Base-by-base conservation (phyloP, 306 rosid genomes). In the Coriaria nepalensis region DNA sequence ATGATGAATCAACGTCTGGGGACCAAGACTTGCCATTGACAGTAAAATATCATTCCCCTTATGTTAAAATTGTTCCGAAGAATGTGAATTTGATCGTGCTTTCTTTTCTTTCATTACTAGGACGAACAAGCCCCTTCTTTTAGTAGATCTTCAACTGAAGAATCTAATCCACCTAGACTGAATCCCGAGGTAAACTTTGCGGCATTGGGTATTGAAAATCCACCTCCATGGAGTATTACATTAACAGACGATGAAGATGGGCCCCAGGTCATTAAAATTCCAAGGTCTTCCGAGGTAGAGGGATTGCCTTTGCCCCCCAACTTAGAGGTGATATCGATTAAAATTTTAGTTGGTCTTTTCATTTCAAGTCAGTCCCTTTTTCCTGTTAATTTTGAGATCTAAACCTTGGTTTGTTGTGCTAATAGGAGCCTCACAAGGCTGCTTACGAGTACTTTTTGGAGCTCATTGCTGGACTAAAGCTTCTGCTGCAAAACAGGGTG, bases 391-490 rank as follows among this genome's bases (percentile, higher is more conserved):
- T 44, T 14, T 34, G 47, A 37, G 57, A 45, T 55, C 62, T 71
- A 54, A 76, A 53, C 6, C 29, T 12, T 10, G 13, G 9, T 47
- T 45, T 6, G 15, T 5, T 43, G 45, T 57, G 37, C 8, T 36
- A 68, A 53, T 75, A 83, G 97, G 93, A 84, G 63, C 86, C 90
- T 48, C 93, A 83, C 67, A 77, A 59, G 63, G 81, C 78, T 57
- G 88, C 90, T 7, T 78, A 76, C 46, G 82, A 74, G 66, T 88
- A 84, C 58, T 77, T 81, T 66, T 73, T 88, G 58, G 83, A 88
- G 82, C 90, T 88, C 8, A 63, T 88, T 50, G 93, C 80, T 56
- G 77, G 77, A 11, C 73, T 88, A 50, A 83, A 88, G 62, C 82
- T 73, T 52, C 74, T 77, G 90, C 62, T 88, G 43, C 66, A 72